Evolutionary conservation across 208 protist genomes (phyloP), one percentile per base, ranked within the genome.

Genomic region (Acanthamoeba sp.): DNA sequence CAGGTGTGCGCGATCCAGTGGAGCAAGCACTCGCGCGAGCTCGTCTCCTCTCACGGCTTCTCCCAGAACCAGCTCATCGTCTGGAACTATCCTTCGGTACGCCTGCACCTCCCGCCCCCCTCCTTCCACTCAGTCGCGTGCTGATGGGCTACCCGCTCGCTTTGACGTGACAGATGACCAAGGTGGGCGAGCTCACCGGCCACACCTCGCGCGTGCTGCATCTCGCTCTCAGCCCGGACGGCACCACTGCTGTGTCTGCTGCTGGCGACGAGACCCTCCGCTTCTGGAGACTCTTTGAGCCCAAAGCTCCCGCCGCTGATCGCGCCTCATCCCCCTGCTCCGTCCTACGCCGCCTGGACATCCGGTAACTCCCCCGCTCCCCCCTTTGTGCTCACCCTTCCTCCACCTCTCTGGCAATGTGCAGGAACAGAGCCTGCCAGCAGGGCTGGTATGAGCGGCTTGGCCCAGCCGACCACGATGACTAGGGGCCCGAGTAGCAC

Each of bases 41-140:
- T 88, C 38, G 59, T 99, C 69, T 99, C 98, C 66, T 98, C 98
- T 16, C 99, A 99, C 96, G 99, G 99, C 84, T 99, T 99, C 97
- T 98, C 98, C 20, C 97, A 99, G 92, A 99, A 99, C 96, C 99
- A 99, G 96, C 97, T 99, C 4, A 98, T 97, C 66, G 97, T 99
- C 57, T 99, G 99, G 99, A 99, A 99, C 94, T 99, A 99, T 92
- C 99, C 99, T 48, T 98, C 98, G 32, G 97, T 99, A 73, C 64
- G 2, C 12, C 59, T 73, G 24, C 27, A 7, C 2, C 4, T 40
- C 64, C 7, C 64, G 1, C 64, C 14, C 27, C 18, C 64, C 64
- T 34, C 59, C 20, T 14, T 6, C 18, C 59, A 24, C 59, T 66
- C 27, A 24, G 7, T 66, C 59, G 7, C 20, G 42, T 48, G 42